phyloP scores from a whole-genome alignment of 352 stramenopile genomes.

The Globisporangium canariense region DNA sequence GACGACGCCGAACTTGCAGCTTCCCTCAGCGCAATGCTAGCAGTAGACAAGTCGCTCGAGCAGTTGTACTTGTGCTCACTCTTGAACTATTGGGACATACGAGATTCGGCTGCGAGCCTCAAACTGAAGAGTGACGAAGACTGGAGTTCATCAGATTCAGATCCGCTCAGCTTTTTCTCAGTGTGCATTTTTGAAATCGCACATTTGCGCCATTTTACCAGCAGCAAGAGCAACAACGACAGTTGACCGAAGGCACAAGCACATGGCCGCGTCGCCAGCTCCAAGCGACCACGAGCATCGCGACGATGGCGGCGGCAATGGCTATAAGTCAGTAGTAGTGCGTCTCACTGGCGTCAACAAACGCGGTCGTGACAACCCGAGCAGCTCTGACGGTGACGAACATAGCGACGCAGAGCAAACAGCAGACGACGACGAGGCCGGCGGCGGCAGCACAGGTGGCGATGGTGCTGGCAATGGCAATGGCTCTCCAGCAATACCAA shows the following conservation, averaged over 20 bases:
- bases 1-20: no score
- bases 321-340: not conserved
- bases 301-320: not conserved
- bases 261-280: not conserved
- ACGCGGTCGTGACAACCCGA: not conserved
- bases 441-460: not conserved
- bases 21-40: no score
- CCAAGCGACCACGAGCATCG: not conserved
- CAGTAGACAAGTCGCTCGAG: slow-evolving; percentile 37
- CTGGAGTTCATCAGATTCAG: not conserved
- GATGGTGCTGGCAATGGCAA: not conserved
- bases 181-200: not conserved
- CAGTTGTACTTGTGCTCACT: slow-evolving; percentile 85
- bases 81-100: no score
- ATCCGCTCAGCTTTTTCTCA: not conserved
- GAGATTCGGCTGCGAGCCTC: no score
- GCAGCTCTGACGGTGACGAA: not conserved
- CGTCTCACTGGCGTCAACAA: not conserved
- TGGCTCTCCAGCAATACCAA: not conserved
- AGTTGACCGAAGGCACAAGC: not conserved
- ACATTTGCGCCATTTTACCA: not conserved
- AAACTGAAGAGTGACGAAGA: no score
- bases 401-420: not conserved
- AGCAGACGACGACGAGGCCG: not conserved
- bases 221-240: no score